phyloP scores from a whole-genome alignment of 345 rosid genomes.

The Eutrema japonicum region DNA sequence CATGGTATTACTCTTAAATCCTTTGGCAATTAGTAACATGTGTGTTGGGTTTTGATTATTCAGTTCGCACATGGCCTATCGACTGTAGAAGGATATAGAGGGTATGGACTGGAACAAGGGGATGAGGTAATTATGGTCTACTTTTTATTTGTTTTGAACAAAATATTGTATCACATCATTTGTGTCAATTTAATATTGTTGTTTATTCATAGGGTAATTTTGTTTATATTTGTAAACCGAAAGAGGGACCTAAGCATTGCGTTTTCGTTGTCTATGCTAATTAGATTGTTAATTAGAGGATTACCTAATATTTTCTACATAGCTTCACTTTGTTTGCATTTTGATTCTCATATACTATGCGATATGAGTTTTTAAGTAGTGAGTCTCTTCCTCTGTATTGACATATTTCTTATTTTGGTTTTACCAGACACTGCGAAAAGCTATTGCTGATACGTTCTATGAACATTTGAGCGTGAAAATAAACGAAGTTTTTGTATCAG shows the following conservation, averaged over 20 bases:
- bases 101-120: slow-evolving; percentile 46
- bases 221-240: background rate
- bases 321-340: background rate
- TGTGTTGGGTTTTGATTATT: slow-evolving; percentile 28
- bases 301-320: too few relatives aligned
- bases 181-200: slow-evolving; percentile 1
- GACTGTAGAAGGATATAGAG: slow-evolving; percentile 50
- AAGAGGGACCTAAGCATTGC: background rate
- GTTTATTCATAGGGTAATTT: background rate
- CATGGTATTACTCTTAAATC: too few relatives aligned
- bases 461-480: slow-evolving; percentile 49
- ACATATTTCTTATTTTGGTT: background rate
- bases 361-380: background rate
- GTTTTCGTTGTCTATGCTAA: too few relatives aligned
- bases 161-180: background rate
- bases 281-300: too few relatives aligned
- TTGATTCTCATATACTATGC: background rate
- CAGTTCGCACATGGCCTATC: slow-evolving; percentile 68
- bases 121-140: slow-evolving; percentile 28
- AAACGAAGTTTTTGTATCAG: slow-evolving; percentile 66
- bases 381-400: background rate
- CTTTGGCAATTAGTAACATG: background rate
- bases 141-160: background rate
- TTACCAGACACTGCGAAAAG: slow-evolving; percentile 52
- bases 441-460: slow-evolving; percentile 63